phyloP scores from a whole-genome alignment of 2,329 filamentous ascomycete genomes.

The Alternaria alternata region DNA sequence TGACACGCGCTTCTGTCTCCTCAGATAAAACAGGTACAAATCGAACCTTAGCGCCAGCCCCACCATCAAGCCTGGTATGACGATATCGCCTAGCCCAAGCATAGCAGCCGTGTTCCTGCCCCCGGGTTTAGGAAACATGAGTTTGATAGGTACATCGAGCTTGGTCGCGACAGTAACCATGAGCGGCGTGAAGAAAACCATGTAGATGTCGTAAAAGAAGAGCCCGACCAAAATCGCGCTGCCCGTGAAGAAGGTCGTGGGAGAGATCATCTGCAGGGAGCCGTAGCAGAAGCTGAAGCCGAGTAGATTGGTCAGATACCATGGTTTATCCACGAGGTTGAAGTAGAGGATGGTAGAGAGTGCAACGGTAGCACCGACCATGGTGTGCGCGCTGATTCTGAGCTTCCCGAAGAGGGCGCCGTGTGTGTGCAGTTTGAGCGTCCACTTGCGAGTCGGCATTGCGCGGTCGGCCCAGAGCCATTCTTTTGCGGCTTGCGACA shows the following conservation, averaged over 20 bases:
- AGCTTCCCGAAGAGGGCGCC: slow-evolving; percentile 60
- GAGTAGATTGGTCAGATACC: slow-evolving; percentile 83
- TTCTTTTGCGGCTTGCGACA: slow-evolving; percentile 49
- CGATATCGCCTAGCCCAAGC: slow-evolving; percentile 92
- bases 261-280: slow-evolving; percentile 82
- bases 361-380: slow-evolving; percentile 65
- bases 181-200: slow-evolving; percentile 87
- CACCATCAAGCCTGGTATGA: slow-evolving; percentile 90
- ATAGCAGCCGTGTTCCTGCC: slow-evolving; percentile 67
- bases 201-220: slow-evolving; percentile 95
- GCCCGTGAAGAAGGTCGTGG: slow-evolving; percentile 85
- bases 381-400: slow-evolving; percentile 62
- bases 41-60: slow-evolving; percentile 91
- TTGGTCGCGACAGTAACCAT: slow-evolving; percentile 90
- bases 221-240: slow-evolving; percentile 78
- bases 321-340: slow-evolving; percentile 66
- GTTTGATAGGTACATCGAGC: slow-evolving; percentile 90
- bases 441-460: slow-evolving; percentile 60
- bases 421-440: slow-evolving; percentile 62
- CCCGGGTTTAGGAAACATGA: slow-evolving; percentile 78
- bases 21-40: slow-evolving; percentile 81
- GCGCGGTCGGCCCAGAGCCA: slow-evolving; percentile 61
- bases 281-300: slow-evolving; percentile 88
- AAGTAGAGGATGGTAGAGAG: slow-evolving; percentile 70
- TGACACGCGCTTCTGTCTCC: slow-evolving; percentile 60